Evolutionary conservation across 768 basidiomycete genomes (phyloP), one percentile per base, ranked within the genome.

Genomic region (Mycena maculata): DNA sequence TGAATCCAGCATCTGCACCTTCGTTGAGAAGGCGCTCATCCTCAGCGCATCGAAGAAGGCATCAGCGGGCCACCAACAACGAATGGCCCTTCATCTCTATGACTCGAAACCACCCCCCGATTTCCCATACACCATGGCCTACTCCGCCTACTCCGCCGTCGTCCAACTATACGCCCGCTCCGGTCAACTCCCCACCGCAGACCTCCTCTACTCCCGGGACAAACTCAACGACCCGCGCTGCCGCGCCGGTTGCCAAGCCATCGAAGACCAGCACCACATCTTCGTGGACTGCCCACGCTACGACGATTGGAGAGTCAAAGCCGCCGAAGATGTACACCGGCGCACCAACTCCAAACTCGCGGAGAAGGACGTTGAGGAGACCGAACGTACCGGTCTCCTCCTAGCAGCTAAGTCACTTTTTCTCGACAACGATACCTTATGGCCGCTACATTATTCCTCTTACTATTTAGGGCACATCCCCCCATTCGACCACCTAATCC

Each of bases 141-240:
- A 48, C 10, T 75, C 71, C 0, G 72, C 72, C 1, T 71, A 73
- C 25, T 74, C 74, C 0, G 71, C 71, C 1, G n/a, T 72, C 2
- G 59, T 75, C 8, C 75, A 75, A 22, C 53, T 74, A 1, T 76
- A 73, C 33, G 60, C 68, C 13, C 31, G 70, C 20, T 73, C 76
- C 3, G 63, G 68, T 1, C 76, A 77, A 42, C 64, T 74, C 0
- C 50, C 72, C 20, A 76, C 72, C 0, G 69, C 70, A 5, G 59
- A 60, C 15, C 1, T 50, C 31, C 45, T 59, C 15, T 27, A 47
- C 25, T 11, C 5, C 20, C 13, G 36, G 3, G 22, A 16, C 12
- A 48, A 59, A 10, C 45, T 49, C 22, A n/a, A 9, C 0, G 6
- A 10, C 28, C 39, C 23, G 8, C 28, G 39, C n/a, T 59, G 57